Evolutionary conservation across 805 yeast species (phyloP), one percentile per base, ranked within the genome.

Genomic region (Lipomyces yamadae): DNA sequence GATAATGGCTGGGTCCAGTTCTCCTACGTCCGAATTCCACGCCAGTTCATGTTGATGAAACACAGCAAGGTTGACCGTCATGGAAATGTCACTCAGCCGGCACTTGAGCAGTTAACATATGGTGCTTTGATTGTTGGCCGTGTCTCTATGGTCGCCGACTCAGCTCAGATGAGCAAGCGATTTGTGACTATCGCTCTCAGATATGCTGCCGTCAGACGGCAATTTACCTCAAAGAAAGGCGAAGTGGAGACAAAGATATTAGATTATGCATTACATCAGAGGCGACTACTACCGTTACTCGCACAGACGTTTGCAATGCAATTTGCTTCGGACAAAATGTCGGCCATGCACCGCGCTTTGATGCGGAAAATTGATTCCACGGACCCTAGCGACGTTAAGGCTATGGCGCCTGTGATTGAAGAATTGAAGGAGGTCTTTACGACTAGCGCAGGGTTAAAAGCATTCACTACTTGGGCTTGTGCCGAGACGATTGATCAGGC

Each of bases 1-100:
- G 98, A 93, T 76, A 93, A 93, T 78, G 98, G 98, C 62, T 93
- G 97, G 97, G 91, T 93, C 74, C 97, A 92, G 79, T 93, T 90
- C 80, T 82, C 90, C 60, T 83, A 88, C 72, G 97, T 92, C 61
- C 83, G 87, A 60, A 90, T 93, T 70, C 98, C 98, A 64, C 85
- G 92, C 69, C 88, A 84, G 76, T 90, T 84, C 78, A 87, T 93
- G 95, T 81, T 93, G 74, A 87, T 88, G 78, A 90, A 88, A 78
- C 92, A 88, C 79, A 85, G 92, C 62, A 84, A 86, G 75, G 91
- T 93, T 62, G 83, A 84, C 56, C 78, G 82, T n/a, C 85, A 86
- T 29, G 93, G 93, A 56, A 85, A 85, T 60, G 96, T 90, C 66
- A 83, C 83, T 42, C 84, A 86, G 73, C 95, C 97, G 29, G 95